phyloP scores from a whole-genome alignment of 2,329 filamentous ascomycete species.

The Phyllosticta paracitricarpa region DNA sequence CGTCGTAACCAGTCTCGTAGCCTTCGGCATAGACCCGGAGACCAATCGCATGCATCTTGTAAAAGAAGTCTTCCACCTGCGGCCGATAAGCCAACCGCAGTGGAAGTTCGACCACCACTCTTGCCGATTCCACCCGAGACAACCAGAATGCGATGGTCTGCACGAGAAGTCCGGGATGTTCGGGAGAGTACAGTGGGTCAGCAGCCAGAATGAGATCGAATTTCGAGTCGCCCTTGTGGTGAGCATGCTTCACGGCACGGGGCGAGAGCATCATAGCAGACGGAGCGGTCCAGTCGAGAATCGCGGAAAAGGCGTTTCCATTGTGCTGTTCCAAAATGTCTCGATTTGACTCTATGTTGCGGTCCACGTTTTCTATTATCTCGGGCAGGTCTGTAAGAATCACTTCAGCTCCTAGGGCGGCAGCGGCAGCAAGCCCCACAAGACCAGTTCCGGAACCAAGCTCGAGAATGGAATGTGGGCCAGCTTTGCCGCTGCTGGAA shows the following conservation, averaged over 20 bases:
- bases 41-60: constrained; percentile 47
- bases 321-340: constrained; percentile 44
- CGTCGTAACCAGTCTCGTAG: constrained; percentile 57
- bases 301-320: constrained; percentile 50
- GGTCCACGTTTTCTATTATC: constrained; percentile 73
- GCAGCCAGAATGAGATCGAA: constrained; percentile 64
- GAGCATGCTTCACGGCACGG: background rate
- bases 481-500: background rate
- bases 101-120: constrained; percentile 72
- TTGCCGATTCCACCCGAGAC: constrained; percentile 43
- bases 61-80: constrained; percentile 54
- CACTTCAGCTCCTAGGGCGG: constrained; percentile 56
- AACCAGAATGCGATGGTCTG: constrained; percentile 62
- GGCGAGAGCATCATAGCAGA: constrained; percentile 7
- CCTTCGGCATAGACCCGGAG: constrained; percentile 50
- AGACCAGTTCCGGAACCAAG: constrained; percentile 85
- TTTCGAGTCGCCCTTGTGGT: background rate
- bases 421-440: constrained; percentile 76
- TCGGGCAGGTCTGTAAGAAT: constrained; percentile 71
- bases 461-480: constrained; percentile 48
- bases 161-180: constrained; percentile 67
- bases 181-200: constrained; percentile 77
- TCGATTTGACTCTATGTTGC: constrained; percentile 60
- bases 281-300: constrained; percentile 65
- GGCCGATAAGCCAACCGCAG: constrained; percentile 59